Evolutionary conservation across 306 rosid genomes (phyloP), one percentile per base, ranked within the genome.

Genomic region (Quercus variabilis): DNA sequence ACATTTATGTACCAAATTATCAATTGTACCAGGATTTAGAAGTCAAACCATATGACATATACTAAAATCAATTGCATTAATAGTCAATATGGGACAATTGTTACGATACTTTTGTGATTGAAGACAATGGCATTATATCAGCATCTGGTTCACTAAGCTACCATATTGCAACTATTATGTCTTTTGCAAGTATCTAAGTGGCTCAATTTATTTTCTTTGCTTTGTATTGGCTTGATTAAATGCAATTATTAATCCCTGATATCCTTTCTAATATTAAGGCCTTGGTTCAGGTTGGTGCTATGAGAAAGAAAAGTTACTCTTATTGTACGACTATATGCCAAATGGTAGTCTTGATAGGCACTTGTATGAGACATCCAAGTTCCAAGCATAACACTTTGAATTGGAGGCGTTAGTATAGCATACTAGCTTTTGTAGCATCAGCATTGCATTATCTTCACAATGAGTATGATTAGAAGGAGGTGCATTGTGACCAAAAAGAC

Each of bases 401-500:
- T 55, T 83, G 88, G 89, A 69, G 73, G 57, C 76, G 55, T 18
- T 71, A 83, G 31, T 78, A 72, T 74, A 88, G 78, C 72, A 83
- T 88, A 59, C 86, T 88, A 28, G 79, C 56, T 6, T 87, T 80
- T 33, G 88, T 84, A 55, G 91, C 91, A 26, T 86, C 82, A 6
- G 85, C 86, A 6, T 69, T 88, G 73, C 86, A 86, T 79, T 88
- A 88, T 69, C 82, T 88, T 51, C 89, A 86, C 80, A 81, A 86
- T 51, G 83, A 81, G 69, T 88, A 51, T 14, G 85, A 86, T 60
- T 85, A 88, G 59, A 86, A 77, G 63, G 91, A 86, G 55, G 69
- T 83, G 43, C 91, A 88, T 76, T 85, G 3, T 2, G 46, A 41
- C 2, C 3, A 8, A 41, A 8, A 41, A 41, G 46, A 41, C 1